A percentile compares a stretch with the other conserved stretches of the same genome.
These are phyloP conservation scores for Mortierella hygrophila DNA, from an alignment of 192 early-diverging fungal genomes.

Conservation along the genomic window DNA sequence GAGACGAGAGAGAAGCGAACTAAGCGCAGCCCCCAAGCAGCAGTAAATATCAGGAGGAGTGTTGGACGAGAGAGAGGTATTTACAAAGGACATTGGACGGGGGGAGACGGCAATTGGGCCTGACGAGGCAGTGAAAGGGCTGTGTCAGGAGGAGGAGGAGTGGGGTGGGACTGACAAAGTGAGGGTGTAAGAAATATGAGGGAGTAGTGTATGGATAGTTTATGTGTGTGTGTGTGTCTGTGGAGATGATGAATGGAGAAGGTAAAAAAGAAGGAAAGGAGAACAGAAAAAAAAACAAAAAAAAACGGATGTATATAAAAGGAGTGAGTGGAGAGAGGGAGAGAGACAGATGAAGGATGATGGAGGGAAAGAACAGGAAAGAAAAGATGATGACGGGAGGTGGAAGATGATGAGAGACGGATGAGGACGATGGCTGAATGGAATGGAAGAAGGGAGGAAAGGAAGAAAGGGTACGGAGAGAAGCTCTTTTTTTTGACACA, in stretches of 20 bases:
- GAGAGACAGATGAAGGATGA: neutral
- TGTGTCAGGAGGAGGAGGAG: neutral
- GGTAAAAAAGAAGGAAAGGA: neutral
- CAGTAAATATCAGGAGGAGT: neutral
- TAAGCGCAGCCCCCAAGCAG: neutral
- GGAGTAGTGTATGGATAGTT: neutral
- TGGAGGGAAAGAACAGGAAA: neutral
- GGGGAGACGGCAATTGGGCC: neutral
- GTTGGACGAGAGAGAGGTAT: neutral
- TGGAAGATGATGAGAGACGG: constrained; percentile 2
- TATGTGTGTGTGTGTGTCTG: neutral
- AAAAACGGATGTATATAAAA: too few relatives aligned
- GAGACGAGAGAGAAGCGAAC: too few relatives aligned
- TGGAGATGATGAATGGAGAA: neutral
- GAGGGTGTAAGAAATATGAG: neutral
- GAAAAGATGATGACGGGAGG: neutral
- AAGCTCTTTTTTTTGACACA: neutral
- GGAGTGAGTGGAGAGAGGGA: neutral
- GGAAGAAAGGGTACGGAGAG: neutral
- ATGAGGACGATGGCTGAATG: neutral
- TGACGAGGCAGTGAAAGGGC: neutral
- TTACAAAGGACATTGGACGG: constrained; percentile 39
- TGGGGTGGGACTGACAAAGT: neutral
- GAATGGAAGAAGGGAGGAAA: neutral
- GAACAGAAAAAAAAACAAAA: neutral